These are phyloP conservation scores for Candida qinlingensis DNA, from an alignment of 805 yeast species.

Conservation along the genomic window DNA sequence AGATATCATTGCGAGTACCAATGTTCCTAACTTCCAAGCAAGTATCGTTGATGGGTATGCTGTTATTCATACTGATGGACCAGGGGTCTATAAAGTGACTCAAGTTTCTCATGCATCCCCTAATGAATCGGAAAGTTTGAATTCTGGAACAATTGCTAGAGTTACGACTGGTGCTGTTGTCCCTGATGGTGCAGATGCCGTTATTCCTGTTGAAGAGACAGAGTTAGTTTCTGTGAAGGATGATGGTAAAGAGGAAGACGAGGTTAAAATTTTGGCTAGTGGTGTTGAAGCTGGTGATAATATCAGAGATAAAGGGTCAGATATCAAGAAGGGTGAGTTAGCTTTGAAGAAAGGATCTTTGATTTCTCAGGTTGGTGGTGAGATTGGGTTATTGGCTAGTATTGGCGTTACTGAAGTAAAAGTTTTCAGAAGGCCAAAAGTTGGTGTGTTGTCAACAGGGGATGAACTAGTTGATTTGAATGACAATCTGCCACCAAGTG, in stretches of 20 bases:
- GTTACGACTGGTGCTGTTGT: constrained; percentile 55
- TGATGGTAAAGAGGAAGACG: constrained; percentile 38
- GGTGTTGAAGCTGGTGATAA: constrained; percentile 39
- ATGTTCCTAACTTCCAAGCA: constrained; percentile 47
- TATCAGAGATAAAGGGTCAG: constrained; percentile 44
- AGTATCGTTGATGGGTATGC: constrained; percentile 56
- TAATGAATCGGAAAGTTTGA: constrained; percentile 14
- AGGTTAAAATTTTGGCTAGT: constrained; percentile 34
- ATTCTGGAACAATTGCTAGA: constrained; percentile 36
- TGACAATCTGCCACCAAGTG: not conserved
- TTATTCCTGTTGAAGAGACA: constrained; percentile 52
- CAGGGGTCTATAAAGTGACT: constrained; percentile 38
- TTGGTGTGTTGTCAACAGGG: constrained; percentile 49
- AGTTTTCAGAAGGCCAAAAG: constrained; percentile 36
- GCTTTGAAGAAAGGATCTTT: constrained; percentile 32
- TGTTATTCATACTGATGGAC: constrained; percentile 39
- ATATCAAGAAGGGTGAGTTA: constrained; percentile 34
- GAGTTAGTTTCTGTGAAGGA: constrained; percentile 28
- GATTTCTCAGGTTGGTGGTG: constrained; percentile 42
- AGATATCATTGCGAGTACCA: constrained; percentile 32
- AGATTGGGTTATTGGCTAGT: constrained; percentile 43
- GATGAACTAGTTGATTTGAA: constrained; percentile 40
- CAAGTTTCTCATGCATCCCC: constrained; percentile 39
- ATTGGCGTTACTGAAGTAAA: constrained; percentile 36
- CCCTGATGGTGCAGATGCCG: constrained; percentile 49